These are phyloP conservation scores for Gossypium laxum DNA, from an alignment of 441 rosid genomes.

Conservation along the genomic window DNA sequence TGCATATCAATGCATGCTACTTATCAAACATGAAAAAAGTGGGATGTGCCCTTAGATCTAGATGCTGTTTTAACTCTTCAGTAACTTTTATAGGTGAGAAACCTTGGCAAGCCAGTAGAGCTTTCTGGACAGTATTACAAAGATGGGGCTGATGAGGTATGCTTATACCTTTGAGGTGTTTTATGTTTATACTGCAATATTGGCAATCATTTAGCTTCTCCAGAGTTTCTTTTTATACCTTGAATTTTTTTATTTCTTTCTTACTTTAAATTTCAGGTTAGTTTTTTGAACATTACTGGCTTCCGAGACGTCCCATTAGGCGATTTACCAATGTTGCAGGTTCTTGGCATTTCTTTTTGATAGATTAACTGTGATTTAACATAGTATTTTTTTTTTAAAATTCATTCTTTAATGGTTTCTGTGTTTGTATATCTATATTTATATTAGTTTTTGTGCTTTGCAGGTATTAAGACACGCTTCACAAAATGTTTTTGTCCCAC, in stretches of 20 bases:
- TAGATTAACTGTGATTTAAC: neutral
- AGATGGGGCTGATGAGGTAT: slow-evolving; percentile 94
- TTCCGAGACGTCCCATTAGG: slow-evolving; percentile 92
- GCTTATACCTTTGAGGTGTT: slow-evolving; percentile 14
- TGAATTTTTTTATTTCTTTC: slow-evolving; percentile 14
- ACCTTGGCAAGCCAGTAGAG: slow-evolving; percentile 95
- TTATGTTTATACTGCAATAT: slow-evolving; percentile 16
- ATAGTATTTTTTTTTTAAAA: neutral
- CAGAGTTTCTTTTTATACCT: neutral
- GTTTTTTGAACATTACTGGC: slow-evolving; percentile 83
- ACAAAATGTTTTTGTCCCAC: slow-evolving; percentile 85
- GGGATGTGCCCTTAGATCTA: neutral
- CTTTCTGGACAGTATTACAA: slow-evolving; percentile 77
- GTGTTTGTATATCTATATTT: neutral
- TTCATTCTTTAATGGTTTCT: slow-evolving; percentile 7
- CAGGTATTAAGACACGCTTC: slow-evolving; percentile 79
- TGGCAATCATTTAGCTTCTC: neutral
- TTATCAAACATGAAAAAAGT: neutral
- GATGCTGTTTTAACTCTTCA: neutral
- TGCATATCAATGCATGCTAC: neutral
- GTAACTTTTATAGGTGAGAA: slow-evolving; percentile 55
- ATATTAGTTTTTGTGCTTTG: slow-evolving; percentile 18
- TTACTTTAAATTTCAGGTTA: slow-evolving; percentile 46
- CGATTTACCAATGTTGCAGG: slow-evolving; percentile 94
- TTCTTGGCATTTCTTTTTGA: slow-evolving; percentile 21